Base-by-base conservation (phyloP, 2,329 filamentous ascomycete species). In the Alternaria metachromatica region DNA sequence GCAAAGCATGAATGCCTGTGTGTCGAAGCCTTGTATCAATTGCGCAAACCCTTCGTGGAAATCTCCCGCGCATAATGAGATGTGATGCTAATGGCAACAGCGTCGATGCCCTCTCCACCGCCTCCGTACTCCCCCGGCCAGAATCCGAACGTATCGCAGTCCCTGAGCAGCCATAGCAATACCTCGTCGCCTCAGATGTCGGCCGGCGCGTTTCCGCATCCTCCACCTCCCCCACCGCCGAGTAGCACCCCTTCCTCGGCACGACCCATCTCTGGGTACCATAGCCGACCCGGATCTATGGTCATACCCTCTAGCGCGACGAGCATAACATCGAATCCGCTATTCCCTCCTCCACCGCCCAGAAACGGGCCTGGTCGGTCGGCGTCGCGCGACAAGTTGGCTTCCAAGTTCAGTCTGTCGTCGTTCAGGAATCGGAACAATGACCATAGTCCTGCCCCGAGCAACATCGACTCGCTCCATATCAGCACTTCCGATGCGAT, bases 81-180 rank as follows among this genome's bases (percentile, higher is more conserved):
- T 45, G 60, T 67, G 63, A 65, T 66, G 54, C 72, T 73, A 65
- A 76, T 41, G 43, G 7, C 44, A 25, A 41, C 73, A 84, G 83
- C 81, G 58, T 77, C 81, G 33, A 83, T 84, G 82, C 83, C 83
- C 44, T 84, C 83, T 51, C 83, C 83, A 37, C 83, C 83, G 43
- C 83, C 83, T 18, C 83, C 83, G 20, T 85, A 85, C 68, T 82
- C 82, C 46, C 82, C 83, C 15, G 80, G 76, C n/a, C 81, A 80
- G 56, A 78, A 76, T 30, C 80, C 81, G 60, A 76, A 71, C 65
- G 68, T 76, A 25, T 73, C 76, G 3, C 79, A 81, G 54, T 72
- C 74, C 44, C 58, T 75, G 11, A 71, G 73, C 41, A 65, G 55
- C 49, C 37, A 41, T 41, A 64, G 57, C 62, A 61, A 37, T 23